Evolutionary conservation across 148 eudicot genomes (phyloP).

Genomic region (Rhododendron ovatum): DNA sequence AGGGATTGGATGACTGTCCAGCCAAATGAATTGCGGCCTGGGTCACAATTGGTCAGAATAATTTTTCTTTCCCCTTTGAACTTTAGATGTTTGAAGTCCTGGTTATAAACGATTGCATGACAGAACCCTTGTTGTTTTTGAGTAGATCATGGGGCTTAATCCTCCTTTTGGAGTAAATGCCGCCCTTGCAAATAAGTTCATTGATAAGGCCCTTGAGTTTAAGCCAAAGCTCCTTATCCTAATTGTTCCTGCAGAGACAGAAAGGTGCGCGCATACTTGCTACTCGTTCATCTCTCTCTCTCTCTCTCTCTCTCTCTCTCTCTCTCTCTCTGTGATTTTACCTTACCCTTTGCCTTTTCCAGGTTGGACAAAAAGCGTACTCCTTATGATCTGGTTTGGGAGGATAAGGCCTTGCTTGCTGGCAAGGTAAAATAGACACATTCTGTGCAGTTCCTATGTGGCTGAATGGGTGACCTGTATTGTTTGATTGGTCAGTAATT

Average conservation of each 20-base stretch:
- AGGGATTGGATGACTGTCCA: conserved; percentile 49
- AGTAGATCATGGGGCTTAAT: conserved; percentile 87
- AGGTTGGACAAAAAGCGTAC: conserved; percentile 64
- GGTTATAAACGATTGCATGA: neutral
- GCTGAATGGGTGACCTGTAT: neutral
- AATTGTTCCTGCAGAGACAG: conserved; percentile 71
- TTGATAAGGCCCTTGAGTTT: conserved; percentile 72
- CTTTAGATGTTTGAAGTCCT: neutral
- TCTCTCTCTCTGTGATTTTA: neutral
- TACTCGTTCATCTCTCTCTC: neutral
- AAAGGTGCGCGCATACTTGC: conserved; percentile 37
- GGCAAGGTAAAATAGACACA: conserved; percentile 55
- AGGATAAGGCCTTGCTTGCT: conserved; percentile 57
- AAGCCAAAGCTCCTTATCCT: conserved; percentile 86
- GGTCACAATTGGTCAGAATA: conserved; percentile 49
- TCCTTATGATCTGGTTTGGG: conserved; percentile 82
- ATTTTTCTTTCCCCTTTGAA: neutral
- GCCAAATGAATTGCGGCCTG: conserved; percentile 42
- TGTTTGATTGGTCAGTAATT: neutral
- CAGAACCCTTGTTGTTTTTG: conserved; percentile 6
- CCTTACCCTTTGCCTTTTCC: conserved; percentile 9
- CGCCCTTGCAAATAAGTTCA: conserved; percentile 74
- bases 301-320: conserved; percentile 5
- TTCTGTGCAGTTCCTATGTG: neutral
- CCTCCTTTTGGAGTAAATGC: conserved; percentile 89